Percentiles rank a stretch among this genome's conserved stretches.
These are phyloP conservation scores for Colletotrichum endophyticum DNA, from an alignment of 2,329 filamentous ascomycete genomes.

Conservation along the genomic window DNA sequence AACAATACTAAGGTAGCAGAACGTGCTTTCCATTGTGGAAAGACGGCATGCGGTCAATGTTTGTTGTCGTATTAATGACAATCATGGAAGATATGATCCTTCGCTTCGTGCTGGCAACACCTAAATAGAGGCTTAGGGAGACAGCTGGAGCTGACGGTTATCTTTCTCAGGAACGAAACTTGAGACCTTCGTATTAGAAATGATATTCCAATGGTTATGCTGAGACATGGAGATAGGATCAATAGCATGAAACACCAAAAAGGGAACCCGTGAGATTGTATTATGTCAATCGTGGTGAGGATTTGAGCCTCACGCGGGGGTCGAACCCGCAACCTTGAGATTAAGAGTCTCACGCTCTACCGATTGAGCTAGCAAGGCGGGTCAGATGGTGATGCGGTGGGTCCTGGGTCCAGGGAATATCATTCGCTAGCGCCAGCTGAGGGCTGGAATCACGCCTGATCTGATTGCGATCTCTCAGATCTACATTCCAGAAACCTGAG, in stretches of 20 bases:
- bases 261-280: not conserved
- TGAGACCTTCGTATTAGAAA: not conserved
- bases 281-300: not conserved
- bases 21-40: not conserved
- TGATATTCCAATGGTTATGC: not conserved
- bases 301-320: constrained; percentile 29
- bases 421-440: not conserved
- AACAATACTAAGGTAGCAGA: not conserved
- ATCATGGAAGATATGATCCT: not conserved
- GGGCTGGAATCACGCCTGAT: not conserved
- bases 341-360: constrained; percentile 77
- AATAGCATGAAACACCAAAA: not conserved
- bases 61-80: not conserved
- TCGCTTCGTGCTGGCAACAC: not conserved
- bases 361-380: constrained; percentile 65
- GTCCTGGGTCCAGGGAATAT: rapidly evolving
- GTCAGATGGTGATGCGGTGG: not conserved
- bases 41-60: not conserved
- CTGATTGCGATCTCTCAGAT: not conserved
- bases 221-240: not conserved
- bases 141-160: not conserved
- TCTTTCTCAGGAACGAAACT: not conserved
- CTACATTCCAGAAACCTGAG: not conserved
- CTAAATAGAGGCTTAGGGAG: not conserved
- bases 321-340: constrained; percentile 26